Percentiles rank a stretch among this genome's conserved stretches.
These are phyloP conservation scores for Fraxinus paxiana DNA, from an alignment of 305 asterid genomes.

Conservation along the genomic window DNA sequence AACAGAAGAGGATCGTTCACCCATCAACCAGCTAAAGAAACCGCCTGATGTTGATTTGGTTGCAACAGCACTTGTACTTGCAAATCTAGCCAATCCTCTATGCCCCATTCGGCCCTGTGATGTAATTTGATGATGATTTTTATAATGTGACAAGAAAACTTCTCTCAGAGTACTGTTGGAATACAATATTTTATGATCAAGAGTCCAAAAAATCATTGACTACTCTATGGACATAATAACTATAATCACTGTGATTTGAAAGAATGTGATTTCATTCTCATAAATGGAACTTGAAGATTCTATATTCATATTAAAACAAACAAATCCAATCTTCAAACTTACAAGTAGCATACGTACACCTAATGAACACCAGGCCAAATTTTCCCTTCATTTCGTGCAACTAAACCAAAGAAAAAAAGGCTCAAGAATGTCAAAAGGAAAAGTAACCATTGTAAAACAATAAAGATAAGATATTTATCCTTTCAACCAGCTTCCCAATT, in stretches of 20 bases:
- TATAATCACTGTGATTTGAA: background rate
- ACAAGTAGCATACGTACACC: background rate
- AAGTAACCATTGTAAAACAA: background rate
- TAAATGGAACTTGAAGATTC: background rate
- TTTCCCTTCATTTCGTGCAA: background rate
- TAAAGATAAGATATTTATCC: background rate
- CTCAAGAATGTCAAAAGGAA: background rate
- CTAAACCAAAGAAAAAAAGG: background rate
- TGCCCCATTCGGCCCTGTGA: constrained; percentile 51
- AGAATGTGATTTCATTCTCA: background rate
- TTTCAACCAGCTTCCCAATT: background rate
- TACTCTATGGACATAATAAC: background rate
- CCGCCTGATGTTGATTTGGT: constrained; percentile 64
- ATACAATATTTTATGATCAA: background rate
- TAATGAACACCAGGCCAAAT: background rate
- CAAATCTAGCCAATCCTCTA: constrained; percentile 56
- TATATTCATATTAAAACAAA: background rate
- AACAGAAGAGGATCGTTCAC: constrained; percentile 49
- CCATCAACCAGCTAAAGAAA: constrained; percentile 64
- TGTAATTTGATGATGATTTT: background rate
- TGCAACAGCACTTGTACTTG: constrained; percentile 69
- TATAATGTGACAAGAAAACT: background rate
- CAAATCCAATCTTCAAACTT: background rate
- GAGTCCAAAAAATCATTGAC: background rate
- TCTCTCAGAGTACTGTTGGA: background rate